Percentiles rank a stretch among this genome's conserved stretches.
phyloP scores from a whole-genome alignment of 768 basidiomycete species.

The Pisolithus tinctorius region DNA sequence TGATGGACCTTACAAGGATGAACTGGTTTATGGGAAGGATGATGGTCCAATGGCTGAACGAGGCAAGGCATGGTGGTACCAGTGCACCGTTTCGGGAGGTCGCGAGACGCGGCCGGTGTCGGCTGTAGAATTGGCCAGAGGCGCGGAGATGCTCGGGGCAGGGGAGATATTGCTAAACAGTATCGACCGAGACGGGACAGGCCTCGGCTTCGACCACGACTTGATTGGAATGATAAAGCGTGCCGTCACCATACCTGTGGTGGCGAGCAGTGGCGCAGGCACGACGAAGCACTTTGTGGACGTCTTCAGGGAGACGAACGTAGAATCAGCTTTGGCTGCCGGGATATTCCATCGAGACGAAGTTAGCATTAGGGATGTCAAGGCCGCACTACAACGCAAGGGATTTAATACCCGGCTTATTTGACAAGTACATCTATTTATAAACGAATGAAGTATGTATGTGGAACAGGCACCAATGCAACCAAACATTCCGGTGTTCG shows the following conservation, averaged over 20 bases:
- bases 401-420: conserved; percentile 43
- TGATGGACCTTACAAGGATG: conserved; percentile 59
- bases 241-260: conserved; percentile 82
- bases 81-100: conserved; percentile 94
- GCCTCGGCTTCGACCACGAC: conserved; percentile 85
- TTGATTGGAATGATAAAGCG: conserved; percentile 69
- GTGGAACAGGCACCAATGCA: too few species aligned
- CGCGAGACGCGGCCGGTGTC: conserved; percentile 79
- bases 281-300: conserved; percentile 75
- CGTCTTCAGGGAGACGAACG: conserved; percentile 72
- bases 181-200: conserved; percentile 94
- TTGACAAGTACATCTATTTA: conserved; percentile 3
- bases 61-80: conserved; percentile 95
- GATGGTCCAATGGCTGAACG: conserved; percentile 48
- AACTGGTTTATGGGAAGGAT: conserved; percentile 45
- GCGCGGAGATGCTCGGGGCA: conserved; percentile 86
- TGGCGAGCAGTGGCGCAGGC: conserved; percentile 94
- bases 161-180: conserved; percentile 94
- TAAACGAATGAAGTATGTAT: too few species aligned
- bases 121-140: conserved; percentile 84
- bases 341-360: conserved; percentile 95
- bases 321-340: conserved; percentile 90
- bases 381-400: conserved; percentile 42
- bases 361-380: conserved; percentile 79
- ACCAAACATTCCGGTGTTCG: too few species aligned